Evolutionary conservation across 345 rosid genomes (phyloP).

Genomic region (Hibiscus mutabilis): DNA sequence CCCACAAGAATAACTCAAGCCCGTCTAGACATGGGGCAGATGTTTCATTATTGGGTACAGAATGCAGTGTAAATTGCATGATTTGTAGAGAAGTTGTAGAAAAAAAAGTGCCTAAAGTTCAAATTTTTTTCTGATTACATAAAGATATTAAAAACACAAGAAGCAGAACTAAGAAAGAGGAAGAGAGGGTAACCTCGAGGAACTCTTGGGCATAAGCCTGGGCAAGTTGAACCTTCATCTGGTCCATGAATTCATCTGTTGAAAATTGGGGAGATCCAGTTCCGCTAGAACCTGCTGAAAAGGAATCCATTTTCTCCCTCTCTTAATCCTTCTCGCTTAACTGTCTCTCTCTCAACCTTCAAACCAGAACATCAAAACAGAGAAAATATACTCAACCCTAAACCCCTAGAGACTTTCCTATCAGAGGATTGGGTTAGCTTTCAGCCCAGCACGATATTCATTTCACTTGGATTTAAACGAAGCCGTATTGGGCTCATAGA

Average conservation of each 20-base stretch:
- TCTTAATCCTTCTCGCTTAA: neutral
- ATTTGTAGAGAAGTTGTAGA: neutral
- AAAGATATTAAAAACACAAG: neutral
- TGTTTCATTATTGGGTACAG: too few relatives aligned
- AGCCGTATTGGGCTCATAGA: neutral
- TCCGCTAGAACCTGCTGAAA: conserved; percentile 36
- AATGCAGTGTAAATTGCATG: too few relatives aligned
- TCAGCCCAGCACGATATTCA: too few relatives aligned
- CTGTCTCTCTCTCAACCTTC: neutral
- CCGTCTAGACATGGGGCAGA: neutral
- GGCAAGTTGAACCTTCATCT: conserved; percentile 59
- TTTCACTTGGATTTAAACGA: neutral
- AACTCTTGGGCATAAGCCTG: conserved; percentile 82
- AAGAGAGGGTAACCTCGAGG: conserved; percentile 43
- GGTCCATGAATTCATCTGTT: conserved; percentile 55
- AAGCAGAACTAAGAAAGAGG: neutral
- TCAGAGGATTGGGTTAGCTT: neutral
- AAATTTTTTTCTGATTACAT: neutral
- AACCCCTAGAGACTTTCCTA: neutral
- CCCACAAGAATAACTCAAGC: neutral
- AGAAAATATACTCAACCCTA: neutral
- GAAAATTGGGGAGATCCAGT: conserved; percentile 41
- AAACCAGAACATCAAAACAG: neutral
- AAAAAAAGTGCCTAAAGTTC: neutral
- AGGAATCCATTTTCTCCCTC: conserved; percentile 49